These are phyloP conservation scores for Ilyonectria mors-panacis DNA, from an alignment of 2,329 filamentous ascomycete genomes.

Conservation along the genomic window DNA sequence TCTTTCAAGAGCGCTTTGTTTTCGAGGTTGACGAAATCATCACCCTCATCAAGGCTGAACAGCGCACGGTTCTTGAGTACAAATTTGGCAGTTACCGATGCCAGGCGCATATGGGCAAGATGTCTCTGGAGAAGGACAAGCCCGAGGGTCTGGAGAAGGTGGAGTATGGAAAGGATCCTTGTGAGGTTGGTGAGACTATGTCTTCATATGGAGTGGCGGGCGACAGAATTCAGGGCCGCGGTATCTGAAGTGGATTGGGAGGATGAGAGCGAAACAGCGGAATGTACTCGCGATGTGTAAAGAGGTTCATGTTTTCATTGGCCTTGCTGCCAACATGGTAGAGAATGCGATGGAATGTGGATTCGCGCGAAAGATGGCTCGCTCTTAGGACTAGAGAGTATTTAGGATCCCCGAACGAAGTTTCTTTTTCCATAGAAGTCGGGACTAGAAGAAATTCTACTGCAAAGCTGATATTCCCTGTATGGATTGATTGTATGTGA, in stretches of 20 bases:
- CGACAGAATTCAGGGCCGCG: slow-evolving; percentile 53
- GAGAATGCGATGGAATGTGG: no score
- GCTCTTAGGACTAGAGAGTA: no score
- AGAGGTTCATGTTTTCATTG: no score
- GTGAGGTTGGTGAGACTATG: slow-evolving; percentile 53
- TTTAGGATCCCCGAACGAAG: no score
- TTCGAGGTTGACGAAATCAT: slow-evolving; percentile 64
- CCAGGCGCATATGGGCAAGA: slow-evolving; percentile 66
- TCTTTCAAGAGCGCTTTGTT: slow-evolving; percentile 60
- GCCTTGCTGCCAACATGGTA: no score
- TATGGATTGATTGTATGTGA: no score
- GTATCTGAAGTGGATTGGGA: slow-evolving; percentile 34
- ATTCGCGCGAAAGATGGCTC: no score
- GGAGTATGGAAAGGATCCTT: slow-evolving; percentile 57
- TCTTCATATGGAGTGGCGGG: slow-evolving; percentile 52
- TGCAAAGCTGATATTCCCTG: no score
- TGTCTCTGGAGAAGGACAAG: slow-evolving; percentile 54
- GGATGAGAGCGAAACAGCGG: background rate
- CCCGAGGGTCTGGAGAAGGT: slow-evolving; percentile 55
- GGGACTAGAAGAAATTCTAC: no score
- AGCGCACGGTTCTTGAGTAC: slow-evolving; percentile 61
- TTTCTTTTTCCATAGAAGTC: no score
- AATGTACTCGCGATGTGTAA: background rate
- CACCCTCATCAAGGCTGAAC: slow-evolving; percentile 46
- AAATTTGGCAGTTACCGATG: slow-evolving; percentile 69